These are phyloP conservation scores for Magnolia kwangsiensis DNA, from an alignment of 164 flowering plant species.

Conservation along the genomic window DNA sequence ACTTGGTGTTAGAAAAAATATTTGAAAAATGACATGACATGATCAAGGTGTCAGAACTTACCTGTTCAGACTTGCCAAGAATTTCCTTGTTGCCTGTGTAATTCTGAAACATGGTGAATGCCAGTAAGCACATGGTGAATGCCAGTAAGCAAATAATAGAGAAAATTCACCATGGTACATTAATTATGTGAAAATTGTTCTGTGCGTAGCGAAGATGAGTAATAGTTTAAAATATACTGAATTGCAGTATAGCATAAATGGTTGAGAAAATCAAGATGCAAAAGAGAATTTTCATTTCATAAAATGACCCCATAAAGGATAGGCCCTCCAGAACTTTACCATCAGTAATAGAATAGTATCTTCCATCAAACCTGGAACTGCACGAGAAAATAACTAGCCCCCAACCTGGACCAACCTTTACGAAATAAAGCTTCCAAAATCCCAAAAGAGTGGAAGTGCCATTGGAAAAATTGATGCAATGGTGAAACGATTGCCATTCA, in stretches of 20 bases:
- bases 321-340: not conserved
- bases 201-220: not conserved
- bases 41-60: constrained; percentile 16
- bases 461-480: not conserved
- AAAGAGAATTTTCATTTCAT: not conserved
- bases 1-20: constrained; percentile 9
- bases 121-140: constrained; percentile 10
- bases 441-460: not conserved
- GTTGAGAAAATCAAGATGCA: not conserved
- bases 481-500: not conserved
- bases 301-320: not conserved
- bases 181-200: not conserved
- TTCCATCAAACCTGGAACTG: not conserved
- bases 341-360: not conserved
- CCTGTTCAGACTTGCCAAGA: constrained; percentile 99
- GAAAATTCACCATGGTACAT: not conserved
- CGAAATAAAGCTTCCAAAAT: not conserved
- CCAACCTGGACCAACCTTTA: not conserved
- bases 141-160: constrained; percentile 8
- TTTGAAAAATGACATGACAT: constrained; percentile 1
- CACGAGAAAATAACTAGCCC: not conserved
- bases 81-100: constrained; percentile 76
- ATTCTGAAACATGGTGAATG: constrained; percentile 47
- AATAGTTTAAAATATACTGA: not conserved
- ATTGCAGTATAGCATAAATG: not conserved